Percentiles rank a stretch among this genome's conserved stretches.
phyloP scores from a whole-genome alignment of 805 yeast species.

The Hemisphaericaspora nanyangensis region DNA sequence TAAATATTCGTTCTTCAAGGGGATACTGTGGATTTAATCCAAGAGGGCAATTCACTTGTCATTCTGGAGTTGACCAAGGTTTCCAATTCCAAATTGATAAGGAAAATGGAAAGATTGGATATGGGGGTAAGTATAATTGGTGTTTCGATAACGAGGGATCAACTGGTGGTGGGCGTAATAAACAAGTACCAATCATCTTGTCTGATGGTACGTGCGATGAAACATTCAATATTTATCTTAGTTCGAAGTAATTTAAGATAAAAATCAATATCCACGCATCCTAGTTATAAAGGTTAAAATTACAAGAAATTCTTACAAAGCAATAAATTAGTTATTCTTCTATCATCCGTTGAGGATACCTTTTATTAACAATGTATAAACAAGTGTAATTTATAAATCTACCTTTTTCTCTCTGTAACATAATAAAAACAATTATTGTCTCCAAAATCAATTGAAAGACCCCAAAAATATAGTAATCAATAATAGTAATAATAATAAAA shows the following conservation, averaged over 20 bases:
- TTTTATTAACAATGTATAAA: constrained; percentile 23
- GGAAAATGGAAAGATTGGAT: constrained; percentile 38
- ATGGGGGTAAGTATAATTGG: constrained; percentile 64
- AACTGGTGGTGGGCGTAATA: constrained; percentile 20
- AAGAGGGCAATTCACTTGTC: constrained; percentile 18
- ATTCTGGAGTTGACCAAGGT: constrained; percentile 13
- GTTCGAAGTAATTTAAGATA: neutral
- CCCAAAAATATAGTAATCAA: constrained; percentile 3
- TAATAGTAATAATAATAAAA: neutral
- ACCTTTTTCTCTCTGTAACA: constrained; percentile 20
- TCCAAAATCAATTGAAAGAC: neutral
- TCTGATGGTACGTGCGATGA: constrained; percentile 15
- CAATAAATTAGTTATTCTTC: too few species aligned
- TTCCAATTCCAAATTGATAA: constrained; percentile 52
- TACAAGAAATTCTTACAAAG: too few species aligned
- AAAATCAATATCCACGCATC: too few species aligned
- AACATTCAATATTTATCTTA: constrained; percentile 3
- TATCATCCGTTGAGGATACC: constrained; percentile 39
- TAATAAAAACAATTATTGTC: constrained; percentile 11
- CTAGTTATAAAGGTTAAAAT: too few species aligned
- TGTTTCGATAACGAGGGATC: constrained; percentile 41
- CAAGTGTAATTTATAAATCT: constrained; percentile 21
- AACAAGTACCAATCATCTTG: constrained; percentile 20
- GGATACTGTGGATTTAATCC: constrained; percentile 64
- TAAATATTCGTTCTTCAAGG: constrained; percentile 59